Evolutionary conservation across 208 protist genomes (phyloP).

Genomic region (Acanthamoeba royreba): DNA sequence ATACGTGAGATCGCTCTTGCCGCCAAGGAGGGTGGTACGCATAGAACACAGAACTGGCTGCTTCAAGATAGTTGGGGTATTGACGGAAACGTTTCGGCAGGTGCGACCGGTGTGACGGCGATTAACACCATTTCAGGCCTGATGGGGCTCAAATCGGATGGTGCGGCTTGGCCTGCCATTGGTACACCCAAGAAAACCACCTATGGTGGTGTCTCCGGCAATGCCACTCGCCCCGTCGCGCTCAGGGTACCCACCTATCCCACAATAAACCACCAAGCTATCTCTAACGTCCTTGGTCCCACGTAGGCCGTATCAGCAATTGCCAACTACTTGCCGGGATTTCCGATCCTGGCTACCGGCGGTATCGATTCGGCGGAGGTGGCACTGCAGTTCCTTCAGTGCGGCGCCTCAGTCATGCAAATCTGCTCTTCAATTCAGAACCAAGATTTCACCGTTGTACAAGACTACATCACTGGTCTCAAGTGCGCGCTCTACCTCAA

Average conservation of each 20-base stretch:
- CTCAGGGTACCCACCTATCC: slow-evolving; percentile 33
- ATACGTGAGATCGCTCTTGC: slow-evolving; percentile 82
- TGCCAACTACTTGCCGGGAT: slow-evolving; percentile 66
- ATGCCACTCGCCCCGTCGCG: slow-evolving; percentile 84
- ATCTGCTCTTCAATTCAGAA: slow-evolving; percentile 85
- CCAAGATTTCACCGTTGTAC: slow-evolving; percentile 85
- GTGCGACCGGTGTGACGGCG: slow-evolving; percentile 85
- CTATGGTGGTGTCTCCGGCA: slow-evolving; percentile 88
- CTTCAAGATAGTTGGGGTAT: no score
- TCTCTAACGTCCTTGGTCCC: not conserved
- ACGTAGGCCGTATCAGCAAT: slow-evolving; percentile 75
- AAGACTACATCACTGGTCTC: slow-evolving; percentile 84
- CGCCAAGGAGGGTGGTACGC: slow-evolving; percentile 83
- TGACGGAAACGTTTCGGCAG: no score
- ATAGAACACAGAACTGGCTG: no score
- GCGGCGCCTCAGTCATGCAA: slow-evolving; percentile 83
- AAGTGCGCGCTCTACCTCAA: slow-evolving; percentile 73
- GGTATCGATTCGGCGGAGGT: slow-evolving; percentile 80
- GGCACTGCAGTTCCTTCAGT: slow-evolving; percentile 84
- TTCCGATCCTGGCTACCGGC: slow-evolving; percentile 86
- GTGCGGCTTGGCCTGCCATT: slow-evolving; percentile 80
- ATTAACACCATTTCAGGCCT: slow-evolving; percentile 89
- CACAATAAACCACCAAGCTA: not conserved
- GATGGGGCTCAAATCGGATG: slow-evolving; percentile 70
- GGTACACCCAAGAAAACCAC: slow-evolving; percentile 81